Evolutionary conservation across 352 stramenopile genomes (phyloP), one percentile per base, ranked within the genome.

Genomic region (Elongisporangium undulatum): DNA sequence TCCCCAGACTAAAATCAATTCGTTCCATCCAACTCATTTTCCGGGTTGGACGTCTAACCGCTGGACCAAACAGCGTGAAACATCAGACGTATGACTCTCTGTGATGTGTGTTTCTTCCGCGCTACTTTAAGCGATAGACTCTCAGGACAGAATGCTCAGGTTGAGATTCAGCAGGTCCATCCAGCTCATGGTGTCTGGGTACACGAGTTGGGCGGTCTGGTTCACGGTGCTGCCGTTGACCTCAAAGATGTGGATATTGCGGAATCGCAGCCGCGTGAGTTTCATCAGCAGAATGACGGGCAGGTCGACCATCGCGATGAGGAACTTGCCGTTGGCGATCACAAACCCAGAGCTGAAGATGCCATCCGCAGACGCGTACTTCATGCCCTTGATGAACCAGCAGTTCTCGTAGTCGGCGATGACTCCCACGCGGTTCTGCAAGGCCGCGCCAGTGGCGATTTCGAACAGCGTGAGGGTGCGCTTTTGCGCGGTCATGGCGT

Each of bases 261-360:
- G 49, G 49, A 59, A 68, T n/a, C 63, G 65, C 19, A 20, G 26
- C 1, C 52, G 49, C 12, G 54, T 4, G 15, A 75, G n/a, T 48
- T 63, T 71, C 41, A 74, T 80, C 38, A 69, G 0, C 5, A 74
- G 34, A 21, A 77, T 67, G 12, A 50, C 41, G 53, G 61, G 63
- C 34, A 55, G 66, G 23, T 74, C 68, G 55, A 49, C 48, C 12
- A 59, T 67, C 9, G 60, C 38, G 8, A 80, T 49, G 3, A 80
- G 50, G 45, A 66, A 80, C 52, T 71, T 68, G 55, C 52, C 24
- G 61, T 77, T 69, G 24, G 61, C 68, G 29, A 77, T 69, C n/a
- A 80, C 61, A 56, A 76, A 82, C 19, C 71, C 68, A 29, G 57
- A 66, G 52, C 56, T 70, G 66, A 67, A 74, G 56, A 70, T 67